A percentile compares a stretch with the other conserved stretches of the same genome.
Conservation (phyloP, 257 asterid species). For the Datura wrightii region DNA sequence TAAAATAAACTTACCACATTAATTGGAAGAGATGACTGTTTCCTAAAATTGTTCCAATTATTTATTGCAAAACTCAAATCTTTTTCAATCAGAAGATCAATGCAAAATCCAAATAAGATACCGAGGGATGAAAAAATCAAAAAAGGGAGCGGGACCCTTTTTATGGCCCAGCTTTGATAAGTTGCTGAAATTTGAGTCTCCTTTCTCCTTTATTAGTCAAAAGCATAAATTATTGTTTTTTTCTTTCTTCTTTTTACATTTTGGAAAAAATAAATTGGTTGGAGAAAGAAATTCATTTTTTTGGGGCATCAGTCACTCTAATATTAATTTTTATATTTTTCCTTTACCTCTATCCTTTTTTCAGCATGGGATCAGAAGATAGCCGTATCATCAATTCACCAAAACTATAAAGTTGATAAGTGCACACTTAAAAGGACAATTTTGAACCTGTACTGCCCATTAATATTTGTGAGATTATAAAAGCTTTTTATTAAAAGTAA, state of each 20-base stretch:
- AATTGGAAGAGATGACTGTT: neutral
- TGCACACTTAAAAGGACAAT: no score
- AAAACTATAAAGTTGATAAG: no score
- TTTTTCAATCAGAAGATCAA: neutral
- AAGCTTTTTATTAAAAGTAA: no score
- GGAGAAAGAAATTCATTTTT: neutral
- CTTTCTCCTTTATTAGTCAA: neutral
- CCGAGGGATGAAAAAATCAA: neutral
- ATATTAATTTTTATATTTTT: no score
- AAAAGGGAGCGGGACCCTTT: neutral
- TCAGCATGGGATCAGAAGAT: no score
- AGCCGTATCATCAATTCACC: no score
- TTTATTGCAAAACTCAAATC: neutral
- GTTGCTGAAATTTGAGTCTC: slow-evolving; percentile 26
- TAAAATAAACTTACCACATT: neutral
- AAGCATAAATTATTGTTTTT: slow-evolving; percentile 1
- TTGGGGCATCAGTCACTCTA: no score
- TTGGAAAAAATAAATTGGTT: neutral
- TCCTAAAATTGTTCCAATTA: neutral
- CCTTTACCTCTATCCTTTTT: no score
- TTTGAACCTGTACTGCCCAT: no score
- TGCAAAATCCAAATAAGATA: neutral
- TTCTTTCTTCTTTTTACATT: neutral
- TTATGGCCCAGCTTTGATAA: slow-evolving; percentile 8
- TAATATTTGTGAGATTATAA: no score